phyloP scores from a whole-genome alignment of 805 yeast genomes.

The Candida verbasci region DNA sequence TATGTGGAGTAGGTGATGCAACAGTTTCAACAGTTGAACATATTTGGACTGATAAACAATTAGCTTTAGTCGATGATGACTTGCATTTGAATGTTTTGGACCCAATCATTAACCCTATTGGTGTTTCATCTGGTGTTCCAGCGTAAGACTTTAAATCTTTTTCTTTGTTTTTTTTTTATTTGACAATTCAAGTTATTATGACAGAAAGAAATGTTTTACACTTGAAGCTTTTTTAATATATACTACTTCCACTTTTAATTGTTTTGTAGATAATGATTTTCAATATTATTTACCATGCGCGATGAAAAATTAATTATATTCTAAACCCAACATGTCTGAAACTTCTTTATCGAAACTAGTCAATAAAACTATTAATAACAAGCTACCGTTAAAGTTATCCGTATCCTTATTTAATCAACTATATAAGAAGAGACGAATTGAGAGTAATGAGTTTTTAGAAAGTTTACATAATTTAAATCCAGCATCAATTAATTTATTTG shows the following conservation, averaged over 20 bases:
- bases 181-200: too few species aligned
- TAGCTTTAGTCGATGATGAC: conserved; percentile 56
- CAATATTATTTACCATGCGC: background rate
- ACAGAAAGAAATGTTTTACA: too few species aligned
- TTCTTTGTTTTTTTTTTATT: too few species aligned
- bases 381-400: conserved; percentile 21
- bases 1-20: conserved; percentile 78
- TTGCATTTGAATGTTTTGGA: conserved; percentile 64
- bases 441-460: conserved; percentile 3
- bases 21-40: conserved; percentile 45
- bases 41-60: conserved; percentile 85
- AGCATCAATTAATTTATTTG: conserved; percentile 11
- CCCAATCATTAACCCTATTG: conserved; percentile 60
- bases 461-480: conserved; percentile 14
- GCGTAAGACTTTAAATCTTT: too few species aligned
- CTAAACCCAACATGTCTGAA: background rate
- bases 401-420: conserved; percentile 24
- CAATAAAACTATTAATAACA: conserved; percentile 15
- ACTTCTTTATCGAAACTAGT: conserved; percentile 15
- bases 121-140: conserved; percentile 64
- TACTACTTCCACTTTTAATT: too few species aligned
- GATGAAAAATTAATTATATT: background rate
- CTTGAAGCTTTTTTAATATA: too few species aligned
- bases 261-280: too few species aligned
- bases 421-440: conserved; percentile 10